phyloP scores from a whole-genome alignment of 768 basidiomycete species.

The Mycena venus region DNA sequence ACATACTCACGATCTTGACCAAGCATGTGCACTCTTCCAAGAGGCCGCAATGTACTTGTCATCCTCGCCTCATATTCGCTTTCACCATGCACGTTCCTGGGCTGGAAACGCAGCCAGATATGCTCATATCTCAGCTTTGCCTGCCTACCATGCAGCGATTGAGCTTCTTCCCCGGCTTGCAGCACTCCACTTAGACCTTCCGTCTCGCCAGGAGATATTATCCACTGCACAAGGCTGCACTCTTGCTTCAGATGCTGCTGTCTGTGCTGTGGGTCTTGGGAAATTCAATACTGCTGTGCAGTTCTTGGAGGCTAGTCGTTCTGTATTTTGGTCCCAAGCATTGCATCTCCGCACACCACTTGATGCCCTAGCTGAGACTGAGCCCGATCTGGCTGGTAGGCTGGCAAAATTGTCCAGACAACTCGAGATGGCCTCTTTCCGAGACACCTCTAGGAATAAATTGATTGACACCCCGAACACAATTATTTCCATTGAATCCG shows the following conservation, averaged over 20 bases:
- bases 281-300: not conserved
- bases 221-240: not conserved
- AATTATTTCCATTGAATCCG: slow-evolving; percentile 31
- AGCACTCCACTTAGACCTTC: slow-evolving; percentile 4
- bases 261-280: not conserved
- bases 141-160: not conserved
- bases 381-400: not conserved
- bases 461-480: not conserved
- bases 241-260: not conserved
- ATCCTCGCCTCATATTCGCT: not conserved
- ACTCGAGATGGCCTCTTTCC: not conserved
- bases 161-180: not conserved
- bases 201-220: not conserved
- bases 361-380: not conserved
- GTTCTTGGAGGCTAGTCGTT: not conserved
- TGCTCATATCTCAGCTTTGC: not conserved
- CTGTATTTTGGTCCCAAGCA: too few relatives aligned
- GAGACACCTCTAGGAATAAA: too few relatives aligned
- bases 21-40: not conserved
- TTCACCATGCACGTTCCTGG: not conserved
- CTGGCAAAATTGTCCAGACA: not conserved
- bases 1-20: not conserved
- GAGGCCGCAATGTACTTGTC: not conserved
- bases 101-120: not conserved
- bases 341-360: not conserved